Base-by-base conservation (phyloP, 225 moss, liverwort and hornwort species). In the Bryum argenteum region DNA sequence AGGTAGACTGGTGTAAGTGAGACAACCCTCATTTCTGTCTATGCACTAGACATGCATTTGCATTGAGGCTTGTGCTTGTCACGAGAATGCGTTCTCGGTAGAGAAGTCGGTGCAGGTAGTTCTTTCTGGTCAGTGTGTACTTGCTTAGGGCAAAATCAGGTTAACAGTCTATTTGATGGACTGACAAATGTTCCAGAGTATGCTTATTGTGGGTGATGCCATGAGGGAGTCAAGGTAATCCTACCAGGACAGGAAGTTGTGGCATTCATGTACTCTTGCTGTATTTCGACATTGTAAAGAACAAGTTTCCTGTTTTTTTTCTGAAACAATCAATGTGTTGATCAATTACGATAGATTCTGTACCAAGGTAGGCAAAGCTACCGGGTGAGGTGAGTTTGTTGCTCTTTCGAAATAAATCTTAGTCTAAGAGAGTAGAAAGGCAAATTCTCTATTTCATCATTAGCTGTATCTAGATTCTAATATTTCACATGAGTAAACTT, bases 1-100 rank as follows among this genome's bases (percentile, higher is more conserved):
- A 83, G 84, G 83, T 83, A 87, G 83, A 83, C 77, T 80, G 83
- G 80, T 80, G 83, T 78, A 80, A 87, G 86, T 78, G 83, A 79
- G 79, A 81, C 81, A 81, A 81, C 83, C 81, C 73, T 87, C 75
- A 73, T 60, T 56, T 54, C 65, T 66, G 82, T 85, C 73, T 85
- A 61, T 66, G 59, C 67, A 70, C 69, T 78, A 69, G 64, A 76
- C 74, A 75, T 81, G 84, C 78, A 75, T 81, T 81, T 84, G 81
- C 81, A 81, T 81, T 78, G 74, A 74, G 82, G 79, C 77, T 82
- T 75, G 70, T 76, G 79, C 85, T 77, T 66, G 33, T 2, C 66
- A 84, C 77, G 71, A 75, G 73, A 61, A 72, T 72, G 62, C 66
- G 63, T 67, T 71, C 63, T 63, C 70, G 69, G 61, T 38, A 65